phyloP scores from a whole-genome alignment of 768 basidiomycete species.

The Lepiota venenata region DNA sequence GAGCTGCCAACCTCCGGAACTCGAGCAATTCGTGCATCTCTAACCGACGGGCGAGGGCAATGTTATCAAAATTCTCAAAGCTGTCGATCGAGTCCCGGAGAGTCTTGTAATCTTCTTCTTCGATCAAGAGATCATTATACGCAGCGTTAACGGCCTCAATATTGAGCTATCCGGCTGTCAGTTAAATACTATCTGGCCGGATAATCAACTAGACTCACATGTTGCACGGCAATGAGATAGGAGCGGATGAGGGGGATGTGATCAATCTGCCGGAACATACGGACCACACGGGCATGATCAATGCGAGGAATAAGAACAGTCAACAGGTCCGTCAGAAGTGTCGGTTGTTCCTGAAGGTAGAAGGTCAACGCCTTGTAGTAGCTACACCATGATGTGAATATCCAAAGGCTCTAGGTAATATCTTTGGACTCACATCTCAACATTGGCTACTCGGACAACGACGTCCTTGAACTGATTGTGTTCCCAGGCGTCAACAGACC shows the following conservation, averaged over 20 bases:
- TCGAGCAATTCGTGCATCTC: conserved; percentile 92
- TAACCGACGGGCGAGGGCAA: conserved; percentile 77
- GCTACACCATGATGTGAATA: conserved; percentile 32
- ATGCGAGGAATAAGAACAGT: conserved; percentile 91
- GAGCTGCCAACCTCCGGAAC: conserved; percentile 92
- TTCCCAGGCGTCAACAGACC: conserved; percentile 98
- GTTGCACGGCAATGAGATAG: conserved; percentile 96
- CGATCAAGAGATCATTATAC: conserved; percentile 96
- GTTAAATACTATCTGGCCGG: neutral
- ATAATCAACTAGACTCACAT: conserved; percentile 46
- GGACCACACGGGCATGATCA: conserved; percentile 93
- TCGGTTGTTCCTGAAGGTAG: conserved; percentile 93
- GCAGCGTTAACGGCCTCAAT: conserved; percentile 97
- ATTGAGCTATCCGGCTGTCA: conserved; percentile 61
- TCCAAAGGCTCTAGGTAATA: neutral
- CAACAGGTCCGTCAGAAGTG: conserved; percentile 88
- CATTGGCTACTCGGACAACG: conserved; percentile 92
- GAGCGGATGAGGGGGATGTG: conserved; percentile 94
- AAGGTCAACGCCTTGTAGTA: conserved; percentile 96
- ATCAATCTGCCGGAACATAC: conserved; percentile 92
- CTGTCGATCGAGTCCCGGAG: conserved; percentile 97
- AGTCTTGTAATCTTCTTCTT: conserved; percentile 98
- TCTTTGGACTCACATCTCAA: conserved; percentile 74
- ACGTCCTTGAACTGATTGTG: conserved; percentile 99
- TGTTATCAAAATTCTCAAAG: conserved; percentile 97